Evolutionary conservation across 257 asterid genomes (phyloP).

Genomic region (Euphrasia confusa): DNA sequence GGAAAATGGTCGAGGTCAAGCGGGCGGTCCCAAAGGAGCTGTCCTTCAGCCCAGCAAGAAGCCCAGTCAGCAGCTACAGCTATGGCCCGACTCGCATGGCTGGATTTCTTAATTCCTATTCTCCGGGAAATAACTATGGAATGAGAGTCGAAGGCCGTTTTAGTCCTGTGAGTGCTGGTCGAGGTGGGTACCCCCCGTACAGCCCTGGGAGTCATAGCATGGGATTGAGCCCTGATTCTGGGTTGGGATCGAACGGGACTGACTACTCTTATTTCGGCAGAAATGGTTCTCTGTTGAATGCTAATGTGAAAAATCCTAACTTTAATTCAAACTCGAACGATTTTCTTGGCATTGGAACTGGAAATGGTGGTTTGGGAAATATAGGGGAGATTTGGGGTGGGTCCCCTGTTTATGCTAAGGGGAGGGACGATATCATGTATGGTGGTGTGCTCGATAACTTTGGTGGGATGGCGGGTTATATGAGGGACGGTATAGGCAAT

Average conservation of each 20-base stretch:
- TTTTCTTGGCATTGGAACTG: conserved; percentile 41
- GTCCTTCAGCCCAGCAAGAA: conserved; percentile 32
- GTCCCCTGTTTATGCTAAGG: conserved; percentile 47
- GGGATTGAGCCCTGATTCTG: conserved; percentile 47
- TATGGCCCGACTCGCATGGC: conserved; percentile 47
- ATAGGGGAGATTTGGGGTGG: conserved; percentile 64
- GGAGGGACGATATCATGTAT: conserved; percentile 35
- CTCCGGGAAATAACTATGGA: conserved; percentile 38
- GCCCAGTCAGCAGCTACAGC: conserved; percentile 25
- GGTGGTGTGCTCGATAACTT: conserved; percentile 37
- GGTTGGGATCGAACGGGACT: conserved; percentile 39
- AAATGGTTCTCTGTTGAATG: conserved; percentile 43
- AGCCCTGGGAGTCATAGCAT: conserved; percentile 40
- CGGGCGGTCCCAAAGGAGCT: conserved; percentile 44
- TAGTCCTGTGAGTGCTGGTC: conserved; percentile 55
- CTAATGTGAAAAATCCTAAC: conserved; percentile 33
- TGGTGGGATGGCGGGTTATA: conserved; percentile 35
- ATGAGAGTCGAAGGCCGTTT: conserved; percentile 53
- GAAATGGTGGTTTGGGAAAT: conserved; percentile 44
- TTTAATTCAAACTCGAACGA: conserved; percentile 34
- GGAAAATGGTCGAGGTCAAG: conserved; percentile 54
- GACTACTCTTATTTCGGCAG: conserved; percentile 42
- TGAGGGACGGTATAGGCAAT: conserved; percentile 32
- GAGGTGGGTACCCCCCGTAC: conserved; percentile 58
- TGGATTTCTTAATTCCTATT: conserved; percentile 41